phyloP scores from a whole-genome alignment of 306 rosid species.

The Malus sylvestris region DNA sequence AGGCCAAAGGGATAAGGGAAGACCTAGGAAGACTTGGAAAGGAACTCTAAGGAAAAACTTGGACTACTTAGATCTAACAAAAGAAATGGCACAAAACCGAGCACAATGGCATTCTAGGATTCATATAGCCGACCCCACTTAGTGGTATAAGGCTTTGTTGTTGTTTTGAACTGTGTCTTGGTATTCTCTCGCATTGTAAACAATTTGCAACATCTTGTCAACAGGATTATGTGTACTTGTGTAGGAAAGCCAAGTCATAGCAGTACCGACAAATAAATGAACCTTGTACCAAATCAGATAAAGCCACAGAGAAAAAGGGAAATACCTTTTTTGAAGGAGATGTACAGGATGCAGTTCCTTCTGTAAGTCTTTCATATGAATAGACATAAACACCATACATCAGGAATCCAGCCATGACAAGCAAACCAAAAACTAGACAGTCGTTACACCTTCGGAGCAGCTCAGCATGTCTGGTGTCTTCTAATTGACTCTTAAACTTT shows the following conservation, averaged over 20 bases:
- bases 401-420: conserved; percentile 61
- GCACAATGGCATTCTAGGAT: too few species aligned
- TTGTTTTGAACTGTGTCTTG: neutral
- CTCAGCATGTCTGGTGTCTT: conserved; percentile 62
- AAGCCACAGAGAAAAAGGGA: neutral
- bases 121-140: too few species aligned
- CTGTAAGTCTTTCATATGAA: conserved; percentile 54
- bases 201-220: neutral
- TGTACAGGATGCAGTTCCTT: conserved; percentile 62
- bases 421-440: conserved; percentile 75
- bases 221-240: too few species aligned
- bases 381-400: conserved; percentile 58
- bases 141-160: too few species aligned
- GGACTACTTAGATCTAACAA: too few species aligned
- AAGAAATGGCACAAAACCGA: too few species aligned
- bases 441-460: conserved; percentile 65
- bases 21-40: too few species aligned
- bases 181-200: neutral
- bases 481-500: conserved; percentile 69
- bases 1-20: too few species aligned
- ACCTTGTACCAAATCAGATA: neutral
- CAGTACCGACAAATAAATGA: neutral
- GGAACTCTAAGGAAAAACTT: too few species aligned
- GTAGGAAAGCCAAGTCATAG: neutral
- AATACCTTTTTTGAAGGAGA: conserved; percentile 60